Conservation (phyloP, 768 basidiomycete genomes). For the Kwoniella europaea region DNA sequence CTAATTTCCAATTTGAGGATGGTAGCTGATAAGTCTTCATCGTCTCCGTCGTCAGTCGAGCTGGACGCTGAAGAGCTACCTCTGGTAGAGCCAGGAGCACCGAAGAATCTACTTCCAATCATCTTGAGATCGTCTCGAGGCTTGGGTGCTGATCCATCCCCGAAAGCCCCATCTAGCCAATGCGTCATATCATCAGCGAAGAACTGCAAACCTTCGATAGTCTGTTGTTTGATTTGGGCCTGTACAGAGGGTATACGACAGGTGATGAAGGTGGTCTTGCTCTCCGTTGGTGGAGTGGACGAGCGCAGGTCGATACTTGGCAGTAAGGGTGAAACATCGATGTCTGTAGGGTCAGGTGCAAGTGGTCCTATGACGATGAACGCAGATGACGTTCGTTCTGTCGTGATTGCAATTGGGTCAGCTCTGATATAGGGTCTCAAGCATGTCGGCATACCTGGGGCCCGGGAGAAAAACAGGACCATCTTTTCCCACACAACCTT, state of each 20-base stretch:
- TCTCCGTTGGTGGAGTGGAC: constrained; percentile 12
- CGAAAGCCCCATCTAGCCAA: constrained; percentile 64
- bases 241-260: constrained; percentile 67
- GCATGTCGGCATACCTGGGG: constrained; percentile 33
- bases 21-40: constrained; percentile 19
- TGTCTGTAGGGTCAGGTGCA: constrained; percentile 41
- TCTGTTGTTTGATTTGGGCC: constrained; percentile 62
- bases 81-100: constrained; percentile 30
- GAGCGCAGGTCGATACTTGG: constrained; percentile 33
- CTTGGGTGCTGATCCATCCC: constrained; percentile 51
- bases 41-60: constrained; percentile 42
- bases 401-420: constrained; percentile 1
- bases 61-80: constrained; percentile 47
- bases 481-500: constrained; percentile 47
- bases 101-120: constrained; percentile 74
- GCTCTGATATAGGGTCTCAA: neutral
- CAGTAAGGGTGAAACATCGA: constrained; percentile 32
- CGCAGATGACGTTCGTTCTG: constrained; percentile 42
- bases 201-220: constrained; percentile 79
- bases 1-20: constrained; percentile 33
- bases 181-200: constrained; percentile 87
- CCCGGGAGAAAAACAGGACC: constrained; percentile 48
- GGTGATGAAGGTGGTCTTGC: constrained; percentile 32
- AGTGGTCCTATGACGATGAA: constrained; percentile 53
- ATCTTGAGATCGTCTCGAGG: constrained; percentile 65